Conservation (phyloP, 140 eudicot genomes). For the Oenanthe javanica region DNA sequence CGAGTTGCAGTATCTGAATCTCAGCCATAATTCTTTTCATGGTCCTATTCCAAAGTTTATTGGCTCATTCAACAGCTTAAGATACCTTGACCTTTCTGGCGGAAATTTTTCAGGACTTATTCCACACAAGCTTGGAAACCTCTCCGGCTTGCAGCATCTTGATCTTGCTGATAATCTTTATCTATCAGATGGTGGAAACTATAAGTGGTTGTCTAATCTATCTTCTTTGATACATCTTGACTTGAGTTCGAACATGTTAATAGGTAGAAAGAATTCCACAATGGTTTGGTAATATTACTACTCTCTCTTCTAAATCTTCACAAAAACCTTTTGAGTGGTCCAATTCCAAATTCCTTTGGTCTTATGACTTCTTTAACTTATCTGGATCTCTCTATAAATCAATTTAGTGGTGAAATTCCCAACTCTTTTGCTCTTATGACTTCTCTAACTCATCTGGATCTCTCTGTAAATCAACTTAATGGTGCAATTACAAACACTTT, state of each 20-base stretch:
- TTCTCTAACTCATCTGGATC: too few species aligned
- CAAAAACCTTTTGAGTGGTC: neutral
- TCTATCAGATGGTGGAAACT: neutral
- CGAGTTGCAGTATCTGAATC: neutral
- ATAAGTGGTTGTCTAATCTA: slow-evolving; percentile 15
- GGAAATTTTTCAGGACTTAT: neutral
- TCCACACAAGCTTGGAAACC: neutral
- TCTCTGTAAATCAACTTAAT: too few species aligned
- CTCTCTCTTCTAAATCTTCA: slow-evolving; percentile 1
- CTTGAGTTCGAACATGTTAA: neutral
- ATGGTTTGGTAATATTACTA: slow-evolving; percentile 15
- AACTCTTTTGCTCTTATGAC: too few species aligned
- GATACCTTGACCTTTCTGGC: neutral
- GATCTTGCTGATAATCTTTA: neutral
- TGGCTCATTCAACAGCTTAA: neutral
- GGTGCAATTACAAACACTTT: neutral
- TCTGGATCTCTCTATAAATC: too few species aligned
- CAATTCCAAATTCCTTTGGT: slow-evolving; percentile 4
- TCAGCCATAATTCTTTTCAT: neutral
- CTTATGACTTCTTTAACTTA: too few species aligned
- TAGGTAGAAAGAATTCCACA: slow-evolving; percentile 7
- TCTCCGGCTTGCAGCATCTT: neutral
- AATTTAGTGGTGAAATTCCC: too few species aligned
- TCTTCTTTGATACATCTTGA: slow-evolving; percentile 11
- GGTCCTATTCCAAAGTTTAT: neutral